These are phyloP conservation scores for Condylostoma magnum DNA, from an alignment of 169 alveolate species.

Conservation along the genomic window DNA sequence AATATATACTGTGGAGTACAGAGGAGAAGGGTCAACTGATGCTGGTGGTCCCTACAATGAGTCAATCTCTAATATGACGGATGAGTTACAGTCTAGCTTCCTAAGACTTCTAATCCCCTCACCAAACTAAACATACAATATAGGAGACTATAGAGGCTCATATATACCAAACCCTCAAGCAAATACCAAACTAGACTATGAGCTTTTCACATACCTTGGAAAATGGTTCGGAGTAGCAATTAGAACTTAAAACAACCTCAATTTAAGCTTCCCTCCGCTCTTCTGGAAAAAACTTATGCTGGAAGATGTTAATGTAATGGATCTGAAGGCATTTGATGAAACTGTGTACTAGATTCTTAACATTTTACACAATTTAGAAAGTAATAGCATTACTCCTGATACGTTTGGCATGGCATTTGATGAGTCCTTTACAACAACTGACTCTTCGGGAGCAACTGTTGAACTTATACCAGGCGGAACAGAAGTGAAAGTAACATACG, in stretches of 20 bases:
- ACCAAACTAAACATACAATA: conserved; percentile 13
- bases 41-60: conserved; percentile 57
- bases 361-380: conserved; percentile 43
- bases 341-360: conserved; percentile 61
- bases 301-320: conserved; percentile 47
- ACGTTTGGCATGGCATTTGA: conserved; percentile 3
- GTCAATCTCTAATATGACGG: conserved; percentile 36
- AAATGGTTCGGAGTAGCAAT: conserved; percentile 81
- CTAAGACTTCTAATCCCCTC: conserved; percentile 49
- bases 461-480: conserved; percentile 24
- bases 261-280: conserved; percentile 70
- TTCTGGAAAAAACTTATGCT: conserved; percentile 81
- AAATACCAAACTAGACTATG: neutral
- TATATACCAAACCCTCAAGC: conserved; percentile 31
- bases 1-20: conserved; percentile 58
- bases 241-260: conserved; percentile 75
- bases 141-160: conserved; percentile 29
- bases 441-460: conserved; percentile 15
- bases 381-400: conserved; percentile 16
- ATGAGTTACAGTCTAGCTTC: conserved; percentile 44
- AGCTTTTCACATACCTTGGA: conserved; percentile 74
- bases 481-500: conserved; percentile 8
- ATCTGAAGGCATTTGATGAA: conserved; percentile 77
- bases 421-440: conserved; percentile 26
- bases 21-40: conserved; percentile 60